Base-by-base conservation (phyloP, 1,139 yeast genomes). In the Candida mesenterica region DNA sequence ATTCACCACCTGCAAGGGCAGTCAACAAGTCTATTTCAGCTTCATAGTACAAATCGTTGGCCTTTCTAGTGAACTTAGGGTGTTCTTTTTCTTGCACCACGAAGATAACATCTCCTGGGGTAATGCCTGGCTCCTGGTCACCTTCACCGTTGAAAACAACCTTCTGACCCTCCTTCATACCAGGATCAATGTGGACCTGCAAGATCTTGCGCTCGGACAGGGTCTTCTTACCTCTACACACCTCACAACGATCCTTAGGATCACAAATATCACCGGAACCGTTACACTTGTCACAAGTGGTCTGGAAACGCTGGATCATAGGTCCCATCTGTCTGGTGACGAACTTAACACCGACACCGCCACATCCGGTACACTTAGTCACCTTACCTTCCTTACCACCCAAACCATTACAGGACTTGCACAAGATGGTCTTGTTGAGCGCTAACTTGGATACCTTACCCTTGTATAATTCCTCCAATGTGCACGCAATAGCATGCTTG, bases 281-380 rank as follows among this genome's bases (percentile, higher is more conserved):
- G 50, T 78, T 70, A 82, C 99, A 92, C 44, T 69, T 82, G 50
- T 87, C 94, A 83, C 99, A 92, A 40, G 81, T 82, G 28, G 95
- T 82, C 71, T 92, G 98, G 79, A 86, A 86, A 74, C 97, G 82
- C 72, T 92, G 99, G 56, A 92, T 84, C 94, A 92, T 89, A 47
- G 96, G 97, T 50, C 99, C 99, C 97, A 92, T 90, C 67, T 92
- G 97, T 72, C 96, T 86, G 40, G 97, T 88, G 52, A 90, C 84
- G 52, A 92, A 84, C 65, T 81, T 87, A 65, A 84, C 72, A 77
- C 99, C 99, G 55, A 77, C 76, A 66, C 99, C 99, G 45, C 63
- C 65, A 81, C 99, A 92, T 32, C 80, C 65, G 39, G 81, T 50
- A 81, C 99, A 92, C 55, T 82, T 80, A 72, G 84, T 85, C 50